Percentiles rank a stretch among this genome's conserved stretches.
These are phyloP conservation scores for Mycena vulgaris DNA, from an alignment of 768 basidiomycete genomes.

Conservation along the genomic window DNA sequence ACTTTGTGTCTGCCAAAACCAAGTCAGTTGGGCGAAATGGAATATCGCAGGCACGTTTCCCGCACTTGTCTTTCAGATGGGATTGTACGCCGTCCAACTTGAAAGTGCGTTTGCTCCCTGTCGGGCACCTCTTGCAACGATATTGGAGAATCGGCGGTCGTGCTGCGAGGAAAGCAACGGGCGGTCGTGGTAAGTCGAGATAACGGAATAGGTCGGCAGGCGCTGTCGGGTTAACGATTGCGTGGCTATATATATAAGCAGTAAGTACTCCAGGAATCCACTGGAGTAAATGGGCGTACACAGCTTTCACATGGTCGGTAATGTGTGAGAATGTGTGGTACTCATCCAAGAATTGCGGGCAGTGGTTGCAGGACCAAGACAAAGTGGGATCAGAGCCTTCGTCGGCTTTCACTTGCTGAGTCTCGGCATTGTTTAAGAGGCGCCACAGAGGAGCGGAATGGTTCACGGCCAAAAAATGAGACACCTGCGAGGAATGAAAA, in stretches of 20 bases:
- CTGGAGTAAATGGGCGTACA: not conserved
- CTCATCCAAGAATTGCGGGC: conserved; percentile 23
- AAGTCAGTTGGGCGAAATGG: not conserved
- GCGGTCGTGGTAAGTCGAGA: not conserved
- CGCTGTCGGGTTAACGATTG: conserved; percentile 8
- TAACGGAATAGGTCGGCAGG: conserved; percentile 24
- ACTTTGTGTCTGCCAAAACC: conserved; percentile 21
- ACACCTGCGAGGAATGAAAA: conserved; percentile 15
- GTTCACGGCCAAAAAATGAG: conserved; percentile 4
- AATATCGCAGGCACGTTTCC: not conserved
- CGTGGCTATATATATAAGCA: not conserved
- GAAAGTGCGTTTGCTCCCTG: conserved; percentile 9
- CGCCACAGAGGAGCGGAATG: conserved; percentile 11
- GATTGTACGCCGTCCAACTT: not conserved
- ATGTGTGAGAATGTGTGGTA: conserved; percentile 13
- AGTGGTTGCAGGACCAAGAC: conserved; percentile 36
- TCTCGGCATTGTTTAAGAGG: not conserved
- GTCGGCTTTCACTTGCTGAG: not conserved
- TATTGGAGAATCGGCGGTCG: conserved; percentile 3
- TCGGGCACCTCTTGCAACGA: conserved; percentile 12
- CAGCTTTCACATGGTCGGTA: conserved; percentile 22
- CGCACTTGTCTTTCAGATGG: conserved; percentile 29
- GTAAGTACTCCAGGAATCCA: not conserved
- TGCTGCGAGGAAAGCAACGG: not conserved
- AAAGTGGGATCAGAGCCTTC: conserved; percentile 12